Conservation (phyloP, 2,329 filamentous ascomycete species). For the Ophiostoma novo-ulmi region DNA sequence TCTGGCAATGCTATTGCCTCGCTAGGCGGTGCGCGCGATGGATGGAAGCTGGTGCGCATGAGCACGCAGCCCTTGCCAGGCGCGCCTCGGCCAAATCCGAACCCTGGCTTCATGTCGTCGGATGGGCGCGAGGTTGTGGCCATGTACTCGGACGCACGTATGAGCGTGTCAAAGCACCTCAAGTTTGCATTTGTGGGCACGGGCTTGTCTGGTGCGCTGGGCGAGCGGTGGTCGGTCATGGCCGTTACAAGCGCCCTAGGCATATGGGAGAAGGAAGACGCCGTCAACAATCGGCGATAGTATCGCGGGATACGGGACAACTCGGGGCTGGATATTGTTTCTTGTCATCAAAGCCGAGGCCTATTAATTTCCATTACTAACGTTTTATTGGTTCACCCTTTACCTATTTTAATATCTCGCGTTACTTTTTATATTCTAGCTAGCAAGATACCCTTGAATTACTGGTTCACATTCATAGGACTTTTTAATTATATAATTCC, state of each 20-base stretch:
- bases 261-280: constrained; percentile 31
- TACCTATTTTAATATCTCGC: not conserved
- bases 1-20: constrained; percentile 35
- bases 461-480: not conserved
- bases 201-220: constrained; percentile 38
- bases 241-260: constrained; percentile 38
- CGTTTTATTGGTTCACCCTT: not conserved
- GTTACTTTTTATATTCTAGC: not conserved
- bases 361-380: not conserved
- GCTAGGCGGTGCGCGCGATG: constrained; percentile 33
- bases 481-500: not conserved
- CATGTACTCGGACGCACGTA: constrained; percentile 35
- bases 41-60: constrained; percentile 42
- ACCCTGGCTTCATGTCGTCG: constrained; percentile 29
- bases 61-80: constrained; percentile 22
- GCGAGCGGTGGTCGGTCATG: constrained; percentile 42
- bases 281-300: constrained; percentile 18
- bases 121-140: constrained; percentile 43
- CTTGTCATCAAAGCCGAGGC: not conserved
- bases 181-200: constrained; percentile 40
- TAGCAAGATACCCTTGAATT: not conserved
- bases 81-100: constrained; percentile 24
- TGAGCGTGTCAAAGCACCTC: constrained; percentile 35
- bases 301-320: not conserved
- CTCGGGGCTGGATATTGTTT: not conserved